Evolutionary conservation across 331 rosid genomes (phyloP), one percentile per base, ranked within the genome.

Genomic region (Quercus tomentella): DNA sequence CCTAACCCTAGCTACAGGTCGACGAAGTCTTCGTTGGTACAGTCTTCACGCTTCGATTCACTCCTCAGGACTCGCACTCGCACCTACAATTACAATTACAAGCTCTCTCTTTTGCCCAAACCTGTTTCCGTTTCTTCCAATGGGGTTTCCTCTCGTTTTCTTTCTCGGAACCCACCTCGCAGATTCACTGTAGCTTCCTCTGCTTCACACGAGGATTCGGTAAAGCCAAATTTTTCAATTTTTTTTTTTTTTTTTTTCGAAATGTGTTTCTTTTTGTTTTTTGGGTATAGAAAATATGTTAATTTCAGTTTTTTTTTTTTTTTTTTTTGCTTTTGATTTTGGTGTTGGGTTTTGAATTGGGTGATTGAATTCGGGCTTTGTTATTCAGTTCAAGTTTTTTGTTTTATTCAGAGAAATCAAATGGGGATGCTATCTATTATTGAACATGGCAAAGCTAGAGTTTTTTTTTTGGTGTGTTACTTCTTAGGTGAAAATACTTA

Each of bases 171-270:
- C 66, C 84, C 84, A 1, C 88, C 84, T 45, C 83, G 77, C 61
- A 89, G 84, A 2, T 76, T 86, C 2, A 56, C 87, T 22, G 76
- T 86, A 33, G 82, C 86, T 56, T 82, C 81, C 33, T 77, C 93
- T 2, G 89, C 93, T 60, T 55, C 97, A 1, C 91, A 65, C 14
- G 92, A 90, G 55, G 98, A 89, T 9, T 81, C 97, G 82, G 99
- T 96, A 78, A 80, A 91, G 68, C 30, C 2, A 30, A 70, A 71
- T 10, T 31, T 30, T 75, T 11, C 51, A 3, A 23, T 3, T 74
- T 69, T 61, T 60, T 0, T 18, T 72, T 20, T 72, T 20, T 4
- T 65, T 82, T 20, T 5, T 70, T 33, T 33, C n/a, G 3, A 9
- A 41, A 14, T 2, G 49, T 41, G 12, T 8, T 41, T 41, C 49